Base-by-base conservation (phyloP, 768 basidiomycete genomes). In the Crucibulum laeve region DNA sequence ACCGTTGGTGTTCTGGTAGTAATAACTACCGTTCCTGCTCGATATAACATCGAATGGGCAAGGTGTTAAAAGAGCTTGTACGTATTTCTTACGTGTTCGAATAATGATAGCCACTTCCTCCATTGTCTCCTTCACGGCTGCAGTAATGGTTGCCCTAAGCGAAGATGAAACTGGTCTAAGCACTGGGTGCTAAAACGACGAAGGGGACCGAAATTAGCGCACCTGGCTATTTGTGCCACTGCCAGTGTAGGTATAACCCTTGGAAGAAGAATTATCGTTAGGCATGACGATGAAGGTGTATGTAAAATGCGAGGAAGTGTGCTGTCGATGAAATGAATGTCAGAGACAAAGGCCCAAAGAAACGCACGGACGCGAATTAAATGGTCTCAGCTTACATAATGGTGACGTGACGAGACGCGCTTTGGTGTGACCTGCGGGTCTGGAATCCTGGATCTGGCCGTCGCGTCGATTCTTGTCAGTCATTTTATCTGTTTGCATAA, bases 71-170 rank as follows among this genome's bases (percentile, higher is more conserved):
- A 5, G 17, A 7, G 10, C 11, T 5, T 4, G 15, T 11, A 6
- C 11, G 15, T 32, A 24, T 13, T 7, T 60, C 70, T 2, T 54
- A 80, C 79, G 21, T 49, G 60, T 83, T 83, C 4, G 78, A 81
- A 53, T 84, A 84, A 49, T 83, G 82, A 45, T 83, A 84, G 0
- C 76, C 70, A 35, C 49, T 59, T 2, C 64, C 62, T 8, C 70
- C 65, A 22, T 47, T 53, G 22, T 68, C 70, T 30, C 70, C 70
- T 52, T 74, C 63, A 39, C 80, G 79, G 53, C 66, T 57, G 58
- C 77, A 80, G 52, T 76, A 81, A 52, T 80, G 77, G 53, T 83
- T 84, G 1, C 80, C 82, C 79, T 82, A 43, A 26, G 10, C 22
- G 22, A 19, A 7, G 15, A 11, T 19, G 24, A 32, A 18, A 38